Evolutionary conservation across 2,329 filamentous ascomycete genomes (phyloP).

Genomic region (Sporothrix phasma): DNA sequence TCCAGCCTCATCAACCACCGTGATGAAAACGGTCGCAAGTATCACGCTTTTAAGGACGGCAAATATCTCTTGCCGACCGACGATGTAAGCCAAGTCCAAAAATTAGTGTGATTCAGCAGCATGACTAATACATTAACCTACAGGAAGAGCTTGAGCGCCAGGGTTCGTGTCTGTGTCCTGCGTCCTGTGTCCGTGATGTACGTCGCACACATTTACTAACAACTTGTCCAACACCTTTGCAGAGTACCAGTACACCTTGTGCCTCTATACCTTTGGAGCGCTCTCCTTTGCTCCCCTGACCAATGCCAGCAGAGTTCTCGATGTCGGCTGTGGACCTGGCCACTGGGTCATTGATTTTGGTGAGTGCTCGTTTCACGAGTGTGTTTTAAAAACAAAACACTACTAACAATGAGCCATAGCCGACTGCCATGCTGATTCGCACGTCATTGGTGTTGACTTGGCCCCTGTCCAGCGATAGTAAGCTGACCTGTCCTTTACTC

Average conservation of each 20-base stretch:
- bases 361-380: constrained; percentile 8
- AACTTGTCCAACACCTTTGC: background rate
- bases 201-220: background rate
- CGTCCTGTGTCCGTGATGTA: background rate
- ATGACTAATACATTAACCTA: background rate
- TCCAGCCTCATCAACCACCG: constrained; percentile 24
- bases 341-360: constrained; percentile 25
- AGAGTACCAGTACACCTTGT: constrained; percentile 30
- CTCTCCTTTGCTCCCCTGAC: constrained; percentile 35
- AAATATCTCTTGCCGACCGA: constrained; percentile 31
- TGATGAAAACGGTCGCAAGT: constrained; percentile 31
- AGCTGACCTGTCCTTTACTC: background rate
- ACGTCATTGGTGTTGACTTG: constrained; percentile 23
- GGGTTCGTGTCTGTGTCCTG: constrained; percentile 17
- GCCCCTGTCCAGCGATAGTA: constrained; percentile 23
- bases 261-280: constrained; percentile 34
- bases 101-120: too few relatives aligned
- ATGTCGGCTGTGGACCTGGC: constrained; percentile 41
- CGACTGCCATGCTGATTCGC: constrained; percentile 22
- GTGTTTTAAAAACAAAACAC: background rate
- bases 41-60: constrained; percentile 31
- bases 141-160: constrained; percentile 30
- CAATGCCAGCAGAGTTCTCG: constrained; percentile 34
- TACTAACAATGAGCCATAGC: constrained; percentile 13
- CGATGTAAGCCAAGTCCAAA: constrained; percentile 21